These are phyloP conservation scores for Bertia moriformis DNA, from an alignment of 2,329 filamentous ascomycete genomes.

Conservation along the genomic window DNA sequence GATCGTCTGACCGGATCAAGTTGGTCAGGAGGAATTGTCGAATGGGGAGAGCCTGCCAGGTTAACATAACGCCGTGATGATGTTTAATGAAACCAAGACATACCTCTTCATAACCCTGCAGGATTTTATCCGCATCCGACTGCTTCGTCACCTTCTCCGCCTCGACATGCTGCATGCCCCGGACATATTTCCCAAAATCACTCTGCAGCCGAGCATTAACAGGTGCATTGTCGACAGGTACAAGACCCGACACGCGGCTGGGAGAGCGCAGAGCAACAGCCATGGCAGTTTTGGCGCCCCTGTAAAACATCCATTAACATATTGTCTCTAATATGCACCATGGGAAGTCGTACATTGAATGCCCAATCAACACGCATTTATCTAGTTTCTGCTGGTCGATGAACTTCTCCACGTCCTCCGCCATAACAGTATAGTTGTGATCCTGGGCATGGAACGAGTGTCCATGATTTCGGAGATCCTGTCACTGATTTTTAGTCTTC, in stretches of 20 bases:
- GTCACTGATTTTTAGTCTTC: slow-evolving; percentile 1
- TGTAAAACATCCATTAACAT: too few species aligned
- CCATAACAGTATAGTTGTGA: slow-evolving; percentile 42
- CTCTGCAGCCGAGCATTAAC: slow-evolving; percentile 42
- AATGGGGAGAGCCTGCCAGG: slow-evolving; percentile 32
- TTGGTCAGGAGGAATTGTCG: slow-evolving; percentile 55
- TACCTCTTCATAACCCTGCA: slow-evolving; percentile 37
- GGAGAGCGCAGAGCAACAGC: slow-evolving; percentile 37
- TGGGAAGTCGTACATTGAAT: slow-evolving; percentile 36
- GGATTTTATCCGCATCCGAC: slow-evolving; percentile 39
- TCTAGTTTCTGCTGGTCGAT: slow-evolving; percentile 32
- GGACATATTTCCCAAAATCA: slow-evolving; percentile 42
- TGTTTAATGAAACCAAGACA: slow-evolving; percentile 4
- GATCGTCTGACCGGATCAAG: slow-evolving; percentile 26
- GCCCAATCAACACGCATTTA: slow-evolving; percentile 40
- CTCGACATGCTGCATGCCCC: slow-evolving; percentile 44
- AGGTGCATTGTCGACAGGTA: slow-evolving; percentile 49
- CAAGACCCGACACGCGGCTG: slow-evolving; percentile 31
- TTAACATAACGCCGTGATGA: background rate
- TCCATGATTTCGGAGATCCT: slow-evolving; percentile 50
- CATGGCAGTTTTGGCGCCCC: slow-evolving; percentile 50
- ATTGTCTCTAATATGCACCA: too few species aligned
- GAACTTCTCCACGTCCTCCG: slow-evolving; percentile 42
- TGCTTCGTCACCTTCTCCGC: slow-evolving; percentile 30
- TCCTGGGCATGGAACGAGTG: slow-evolving; percentile 37